These are phyloP conservation scores for Clarireedia homoeocarpa DNA, from an alignment of 2,329 filamentous ascomycete genomes.

Conservation along the genomic window DNA sequence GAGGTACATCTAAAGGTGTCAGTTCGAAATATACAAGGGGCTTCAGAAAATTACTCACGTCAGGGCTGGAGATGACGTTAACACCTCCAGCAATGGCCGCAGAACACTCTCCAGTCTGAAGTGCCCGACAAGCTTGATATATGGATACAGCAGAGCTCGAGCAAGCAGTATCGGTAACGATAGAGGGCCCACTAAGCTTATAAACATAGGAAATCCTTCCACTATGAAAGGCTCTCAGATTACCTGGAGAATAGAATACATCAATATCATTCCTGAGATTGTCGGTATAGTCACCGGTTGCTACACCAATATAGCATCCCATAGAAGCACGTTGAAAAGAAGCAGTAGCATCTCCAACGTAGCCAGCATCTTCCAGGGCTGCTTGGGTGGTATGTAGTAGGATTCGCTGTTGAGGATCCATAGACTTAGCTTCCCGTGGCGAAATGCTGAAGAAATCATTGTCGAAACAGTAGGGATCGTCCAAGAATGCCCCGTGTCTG, in stretches of 20 bases:
- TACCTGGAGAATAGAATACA: slow-evolving; percentile 3
- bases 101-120: slow-evolving; percentile 19
- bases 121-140: slow-evolving; percentile 30
- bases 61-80: slow-evolving; percentile 20
- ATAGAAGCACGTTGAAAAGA: neutral
- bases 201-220: slow-evolving; percentile 29
- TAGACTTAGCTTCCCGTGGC: neutral
- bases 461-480: neutral
- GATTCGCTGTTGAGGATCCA: neutral
- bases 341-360: neutral
- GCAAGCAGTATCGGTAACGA: slow-evolving; percentile 30
- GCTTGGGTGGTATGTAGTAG: neutral
- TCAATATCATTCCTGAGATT: neutral
- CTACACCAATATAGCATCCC: slow-evolving; percentile 3
- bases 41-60: neutral
- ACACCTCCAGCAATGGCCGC: slow-evolving; percentile 21
- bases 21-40: no score
- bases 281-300: slow-evolving; percentile 1
- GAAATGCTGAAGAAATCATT: neutral
- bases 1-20: neutral
- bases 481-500: no score
- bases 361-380: slow-evolving; percentile 14
- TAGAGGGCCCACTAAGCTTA: slow-evolving; percentile 31
- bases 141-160: slow-evolving; percentile 31
- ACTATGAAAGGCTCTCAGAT: slow-evolving; percentile 12